Percentiles rank a stretch among this genome's conserved stretches.
Evolutionary conservation across 2,329 filamentous ascomycete species (phyloP).

Genomic region (Paradendryphiella salina): DNA sequence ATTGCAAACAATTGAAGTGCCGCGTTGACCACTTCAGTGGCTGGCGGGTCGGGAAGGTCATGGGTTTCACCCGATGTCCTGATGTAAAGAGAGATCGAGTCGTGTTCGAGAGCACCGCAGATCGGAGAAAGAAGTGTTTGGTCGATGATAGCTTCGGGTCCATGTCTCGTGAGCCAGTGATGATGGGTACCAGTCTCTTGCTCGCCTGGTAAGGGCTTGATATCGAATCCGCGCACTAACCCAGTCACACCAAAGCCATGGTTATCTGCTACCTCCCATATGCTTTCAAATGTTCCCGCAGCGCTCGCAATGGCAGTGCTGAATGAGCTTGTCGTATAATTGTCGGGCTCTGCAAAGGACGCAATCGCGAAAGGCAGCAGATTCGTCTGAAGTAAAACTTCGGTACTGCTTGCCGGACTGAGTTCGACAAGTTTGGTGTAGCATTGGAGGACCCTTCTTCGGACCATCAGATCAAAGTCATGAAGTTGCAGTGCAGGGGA

Average conservation of each 20-base stretch:
- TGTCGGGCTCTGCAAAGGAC: slow-evolving; percentile 90
- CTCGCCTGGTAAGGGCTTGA: slow-evolving; percentile 69
- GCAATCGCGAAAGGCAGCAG: slow-evolving; percentile 86
- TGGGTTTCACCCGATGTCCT: slow-evolving; percentile 55
- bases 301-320: slow-evolving; percentile 91
- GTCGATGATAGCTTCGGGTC: slow-evolving; percentile 68
- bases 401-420: slow-evolving; percentile 80
- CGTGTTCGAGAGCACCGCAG: slow-evolving; percentile 83
- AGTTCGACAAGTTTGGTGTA: slow-evolving; percentile 90
- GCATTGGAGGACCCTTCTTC: slow-evolving; percentile 89
- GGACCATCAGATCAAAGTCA: slow-evolving; percentile 90
- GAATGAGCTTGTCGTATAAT: slow-evolving; percentile 79
- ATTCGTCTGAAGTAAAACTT: slow-evolving; percentile 87
- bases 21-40: slow-evolving; percentile 91
- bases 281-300: slow-evolving; percentile 84
- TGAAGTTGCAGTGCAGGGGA: slow-evolving; percentile 84
- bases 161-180: slow-evolving; percentile 59
- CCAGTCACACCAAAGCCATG: slow-evolving; percentile 92
- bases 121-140: slow-evolving; percentile 62
- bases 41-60: slow-evolving; percentile 72
- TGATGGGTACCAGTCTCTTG: slow-evolving; percentile 47
- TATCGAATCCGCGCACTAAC: slow-evolving; percentile 74
- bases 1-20: slow-evolving; percentile 93
- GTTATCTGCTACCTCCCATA: slow-evolving; percentile 96
- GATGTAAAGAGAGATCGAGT: slow-evolving; percentile 79